These are phyloP conservation scores for Silene coronaria DNA, from an alignment of 179 eudicot genomes.

Conservation along the genomic window DNA sequence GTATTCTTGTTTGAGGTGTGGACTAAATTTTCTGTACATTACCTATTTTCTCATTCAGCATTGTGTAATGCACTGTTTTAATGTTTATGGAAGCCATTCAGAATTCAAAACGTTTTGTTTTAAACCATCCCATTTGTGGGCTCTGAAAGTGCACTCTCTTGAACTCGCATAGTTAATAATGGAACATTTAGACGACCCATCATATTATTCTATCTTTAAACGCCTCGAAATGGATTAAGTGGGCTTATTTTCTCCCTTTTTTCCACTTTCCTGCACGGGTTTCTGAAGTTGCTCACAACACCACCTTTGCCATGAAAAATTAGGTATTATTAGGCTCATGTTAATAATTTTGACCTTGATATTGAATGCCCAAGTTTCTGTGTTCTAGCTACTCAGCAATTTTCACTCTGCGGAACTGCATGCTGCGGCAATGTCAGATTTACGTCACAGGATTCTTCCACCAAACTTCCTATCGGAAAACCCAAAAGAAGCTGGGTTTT, in stretches of 20 bases:
- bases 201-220: not conserved
- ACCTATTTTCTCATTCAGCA: not conserved
- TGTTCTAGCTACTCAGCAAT: slow-evolving; percentile 67
- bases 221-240: not conserved
- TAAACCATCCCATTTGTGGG: not conserved
- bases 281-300: not conserved
- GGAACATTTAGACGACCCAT: not conserved
- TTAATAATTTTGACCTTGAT: not conserved
- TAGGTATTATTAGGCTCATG: not conserved
- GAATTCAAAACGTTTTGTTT: not conserved
- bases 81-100: not conserved
- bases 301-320: not conserved
- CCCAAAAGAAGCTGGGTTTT: slow-evolving; percentile 92
- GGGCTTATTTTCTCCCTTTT: too few relatives aligned
- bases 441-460: slow-evolving; percentile 82
- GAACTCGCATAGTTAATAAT: not conserved
- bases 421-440: slow-evolving; percentile 83
- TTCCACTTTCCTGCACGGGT: not conserved
- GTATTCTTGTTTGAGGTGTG: slow-evolving; percentile 83
- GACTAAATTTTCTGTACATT: not conserved
- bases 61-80: slow-evolving; percentile 5
- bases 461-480: slow-evolving; percentile 76
- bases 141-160: not conserved
- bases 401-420: slow-evolving; percentile 62
- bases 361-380: slow-evolving; percentile 18